Evolutionary conservation across 2,329 filamentous ascomycete species (phyloP).

Genomic region (Hypoxylon sp.): DNA sequence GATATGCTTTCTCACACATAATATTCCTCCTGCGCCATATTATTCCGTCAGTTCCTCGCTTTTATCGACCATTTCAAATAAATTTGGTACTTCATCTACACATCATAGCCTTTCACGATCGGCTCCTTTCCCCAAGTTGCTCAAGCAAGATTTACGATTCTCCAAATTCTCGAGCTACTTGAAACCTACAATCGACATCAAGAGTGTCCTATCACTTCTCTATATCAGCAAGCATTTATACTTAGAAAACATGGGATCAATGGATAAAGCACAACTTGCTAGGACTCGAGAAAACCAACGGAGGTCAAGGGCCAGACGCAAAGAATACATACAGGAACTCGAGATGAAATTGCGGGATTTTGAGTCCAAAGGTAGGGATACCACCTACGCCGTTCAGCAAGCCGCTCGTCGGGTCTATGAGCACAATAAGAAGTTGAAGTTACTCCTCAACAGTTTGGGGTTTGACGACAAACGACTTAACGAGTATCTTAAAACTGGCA

Average conservation of each 20-base stretch:
- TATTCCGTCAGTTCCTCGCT: too few relatives aligned
- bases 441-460: slow-evolving; percentile 65
- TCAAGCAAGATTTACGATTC: too few relatives aligned
- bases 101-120: too few relatives aligned
- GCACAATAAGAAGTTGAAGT: slow-evolving; percentile 72
- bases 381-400: slow-evolving; percentile 74
- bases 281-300: slow-evolving; percentile 78
- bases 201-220: neutral
- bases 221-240: neutral
- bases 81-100: too few relatives aligned
- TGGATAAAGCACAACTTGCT: slow-evolving; percentile 29
- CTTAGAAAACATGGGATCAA: slow-evolving; percentile 6
- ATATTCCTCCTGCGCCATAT: too few relatives aligned
- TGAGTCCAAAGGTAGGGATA: slow-evolving; percentile 72
- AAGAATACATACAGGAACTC: slow-evolving; percentile 76
- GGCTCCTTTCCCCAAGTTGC: too few relatives aligned
- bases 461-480: slow-evolving; percentile 56
- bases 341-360: slow-evolving; percentile 70
- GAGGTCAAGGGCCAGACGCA: slow-evolving; percentile 75
- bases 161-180: too few relatives aligned
- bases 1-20: too few relatives aligned
- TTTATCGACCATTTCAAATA: too few relatives aligned
- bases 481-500: slow-evolving; percentile 23
- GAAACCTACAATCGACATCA: too few relatives aligned
- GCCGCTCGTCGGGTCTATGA: slow-evolving; percentile 74